Percentiles rank a stretch among this genome's conserved stretches.
Evolutionary conservation across 768 basidiomycete genomes (phyloP).

Genomic region (Dentipellis sp.): DNA sequence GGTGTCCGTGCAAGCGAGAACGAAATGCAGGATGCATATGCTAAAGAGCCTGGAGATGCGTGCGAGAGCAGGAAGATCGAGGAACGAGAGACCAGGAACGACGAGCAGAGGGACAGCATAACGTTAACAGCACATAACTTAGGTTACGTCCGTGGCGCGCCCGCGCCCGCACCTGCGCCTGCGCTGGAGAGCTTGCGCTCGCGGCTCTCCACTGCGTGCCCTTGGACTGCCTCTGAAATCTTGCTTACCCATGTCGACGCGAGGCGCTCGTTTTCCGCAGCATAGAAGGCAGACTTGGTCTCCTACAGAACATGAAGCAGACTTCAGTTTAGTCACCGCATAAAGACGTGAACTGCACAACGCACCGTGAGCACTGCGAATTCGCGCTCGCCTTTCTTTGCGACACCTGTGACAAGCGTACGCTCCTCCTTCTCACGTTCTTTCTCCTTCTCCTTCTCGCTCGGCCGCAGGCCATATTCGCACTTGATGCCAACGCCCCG

Average conservation of each 20-base stretch:
- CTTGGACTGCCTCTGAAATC: conserved; percentile 7
- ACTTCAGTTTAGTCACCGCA: background rate
- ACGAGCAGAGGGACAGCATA: no score
- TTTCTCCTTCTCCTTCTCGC: conserved; percentile 24
- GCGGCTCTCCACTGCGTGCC: background rate
- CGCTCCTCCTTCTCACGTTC: conserved; percentile 40
- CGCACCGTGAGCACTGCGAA: conserved; percentile 56
- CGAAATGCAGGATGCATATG: no score
- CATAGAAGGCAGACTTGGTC: conserved; percentile 13
- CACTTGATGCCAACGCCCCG: conserved; percentile 36
- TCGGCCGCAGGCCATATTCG: conserved; percentile 35
- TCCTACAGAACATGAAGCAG: conserved; percentile 1
- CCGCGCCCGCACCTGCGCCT: background rate
- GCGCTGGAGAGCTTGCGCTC: conserved; percentile 1
- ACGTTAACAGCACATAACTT: background rate
- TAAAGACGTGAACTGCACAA: background rate
- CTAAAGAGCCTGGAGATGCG: no score
- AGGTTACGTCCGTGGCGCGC: background rate
- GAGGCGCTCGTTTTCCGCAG: conserved; percentile 4
- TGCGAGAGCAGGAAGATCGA: no score
- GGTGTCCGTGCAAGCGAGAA: no score
- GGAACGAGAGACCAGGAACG: no score
- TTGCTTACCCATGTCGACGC: conserved; percentile 10
- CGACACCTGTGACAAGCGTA: conserved; percentile 35
- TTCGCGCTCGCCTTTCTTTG: conserved; percentile 45